Evolutionary conservation across 805 yeast genomes (phyloP), one percentile per base, ranked within the genome.

Genomic region (Metschnikowia lochheadii): DNA sequence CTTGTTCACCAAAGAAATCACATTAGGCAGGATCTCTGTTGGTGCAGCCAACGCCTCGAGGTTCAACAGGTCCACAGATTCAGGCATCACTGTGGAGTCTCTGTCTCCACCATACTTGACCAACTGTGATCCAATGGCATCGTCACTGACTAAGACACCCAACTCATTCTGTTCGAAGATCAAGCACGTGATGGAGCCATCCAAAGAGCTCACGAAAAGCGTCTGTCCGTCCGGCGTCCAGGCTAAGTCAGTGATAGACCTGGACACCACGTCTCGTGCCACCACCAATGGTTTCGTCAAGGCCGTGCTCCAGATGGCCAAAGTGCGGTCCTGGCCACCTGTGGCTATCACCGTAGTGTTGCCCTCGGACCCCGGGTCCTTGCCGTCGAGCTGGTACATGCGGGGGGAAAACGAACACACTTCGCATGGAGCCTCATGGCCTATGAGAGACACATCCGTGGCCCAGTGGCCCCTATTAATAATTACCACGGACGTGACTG

Each of bases 311-410:
- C 99, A 92, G 5, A 92, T 73, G 0, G 90, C 96, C 36, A 94
- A 67, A 1, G 90, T 80, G 60, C 88, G 83, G 67, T 92, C 99
- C 67, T 92, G 98, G 10, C 98, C 98, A 13, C 92, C 97, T 29
- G 97, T 87, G 2, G 97, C 97, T n/a, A 92, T 74, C 0, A 92
- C 80, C 0, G 96, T 85, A 6, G 86, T 76, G 47, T 77, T 70
- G 54, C 65, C 65, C 34, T 52, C 65, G 11, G 75, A 23, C 6
- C 11, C 40, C n/a, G 20, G 43, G n/a, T 49, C 43, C n/a, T 40
- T 48, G n/a, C 40, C 54, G 7, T 52, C 51, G n/a, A 61, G 55
- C 41, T 78, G 79, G 58, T 81, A 87, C 29, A 87, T 60, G 48
- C 87, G 70, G 0, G 96, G 94, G 18, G 87, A 83, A 59, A 87